These are phyloP conservation scores for Solanum appendiculatum DNA, from an alignment of 257 asterid species.

Conservation along the genomic window DNA sequence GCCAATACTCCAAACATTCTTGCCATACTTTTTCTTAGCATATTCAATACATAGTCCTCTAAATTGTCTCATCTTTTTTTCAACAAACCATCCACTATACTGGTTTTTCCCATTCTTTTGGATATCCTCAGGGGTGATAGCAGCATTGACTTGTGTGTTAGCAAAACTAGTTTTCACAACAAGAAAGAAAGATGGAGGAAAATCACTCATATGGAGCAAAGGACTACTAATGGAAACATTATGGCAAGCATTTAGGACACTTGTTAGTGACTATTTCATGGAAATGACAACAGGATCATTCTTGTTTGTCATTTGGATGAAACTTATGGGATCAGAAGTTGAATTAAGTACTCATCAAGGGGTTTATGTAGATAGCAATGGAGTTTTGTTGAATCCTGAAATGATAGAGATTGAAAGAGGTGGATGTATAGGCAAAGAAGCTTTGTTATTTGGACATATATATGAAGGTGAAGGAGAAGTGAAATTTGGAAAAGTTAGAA, in stretches of 20 bases:
- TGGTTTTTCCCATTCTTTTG: slow-evolving; percentile 64
- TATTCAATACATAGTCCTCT: slow-evolving; percentile 41
- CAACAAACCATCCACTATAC: slow-evolving; percentile 26
- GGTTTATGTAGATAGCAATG: slow-evolving; percentile 74
- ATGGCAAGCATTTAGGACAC: slow-evolving; percentile 76
- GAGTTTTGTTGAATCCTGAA: slow-evolving; percentile 71
- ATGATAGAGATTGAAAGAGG: slow-evolving; percentile 72
- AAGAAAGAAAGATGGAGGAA: slow-evolving; percentile 61
- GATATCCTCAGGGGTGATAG: slow-evolving; percentile 47
- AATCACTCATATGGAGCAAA: slow-evolving; percentile 51
- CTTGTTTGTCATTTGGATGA: slow-evolving; percentile 63
- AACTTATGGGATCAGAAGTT: slow-evolving; percentile 56
- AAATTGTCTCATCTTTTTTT: slow-evolving; percentile 10
- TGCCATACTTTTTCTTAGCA: slow-evolving; percentile 54
- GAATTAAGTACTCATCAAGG: slow-evolving; percentile 47
- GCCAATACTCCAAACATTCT: slow-evolving; percentile 60
- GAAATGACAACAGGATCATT: slow-evolving; percentile 58
- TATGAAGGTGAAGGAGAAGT: slow-evolving; percentile 80
- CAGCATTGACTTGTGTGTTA: slow-evolving; percentile 38
- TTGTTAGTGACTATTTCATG: slow-evolving; percentile 64
- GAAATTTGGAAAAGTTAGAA: slow-evolving; percentile 62
- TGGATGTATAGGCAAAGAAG: slow-evolving; percentile 65
- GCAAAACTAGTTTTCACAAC: slow-evolving; percentile 59
- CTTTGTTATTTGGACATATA: slow-evolving; percentile 67
- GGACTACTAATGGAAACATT: slow-evolving; percentile 53